Base-by-base conservation (phyloP, 2,329 filamentous ascomycete genomes). In the Colletotrichum sp. region DNA sequence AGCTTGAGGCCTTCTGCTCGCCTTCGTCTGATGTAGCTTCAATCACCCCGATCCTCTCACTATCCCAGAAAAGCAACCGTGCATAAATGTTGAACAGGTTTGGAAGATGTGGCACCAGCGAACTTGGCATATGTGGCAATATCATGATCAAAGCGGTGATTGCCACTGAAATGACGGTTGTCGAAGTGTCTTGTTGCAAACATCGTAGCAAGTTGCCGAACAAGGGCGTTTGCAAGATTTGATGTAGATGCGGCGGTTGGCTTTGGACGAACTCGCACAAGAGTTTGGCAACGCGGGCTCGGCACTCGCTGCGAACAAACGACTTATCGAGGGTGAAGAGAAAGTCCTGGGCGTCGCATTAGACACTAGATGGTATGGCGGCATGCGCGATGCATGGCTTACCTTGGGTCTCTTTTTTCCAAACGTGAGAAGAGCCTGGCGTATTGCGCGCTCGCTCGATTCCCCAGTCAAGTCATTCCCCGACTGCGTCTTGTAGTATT, bases 11-110 rank as follows among this genome's bases (percentile, higher is more conserved):
- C 28, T 79, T 80, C 57, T 76, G 81, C 52, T 87, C 86, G 13
- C 80, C 81, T 39, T 86, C 85, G n/a, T 88, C 85, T 44, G 85
- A 81, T 9, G 82, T 79, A 15, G 83, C 81, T 22, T 85, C 84
- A 52, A 85, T 81, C n/a, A 83, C 79, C 13, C 83, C 82, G 7
- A 86, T 86, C 13, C 87, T 84, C 75, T 90, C 89, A 65, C 87
- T 85, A 79, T 96, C 93, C 94, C 95, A 97, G 81, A 96, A 97
- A 1, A 97, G 85, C 60, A 96, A 84, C 65, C 95, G 89, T 71
- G 93, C 94, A 82, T 97, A 97, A 68, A 97, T 93, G 77, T 96
- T 93, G 88, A 96, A 97, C 22, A 97, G 86, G 25, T 91, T 91
- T 34, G 94, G 93, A 8, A 97, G 87, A 80, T 93, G 90, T 1